Base-by-base conservation (phyloP, 2,329 filamentous ascomycete genomes). In the Phyllosticta citriasiana region DNA sequence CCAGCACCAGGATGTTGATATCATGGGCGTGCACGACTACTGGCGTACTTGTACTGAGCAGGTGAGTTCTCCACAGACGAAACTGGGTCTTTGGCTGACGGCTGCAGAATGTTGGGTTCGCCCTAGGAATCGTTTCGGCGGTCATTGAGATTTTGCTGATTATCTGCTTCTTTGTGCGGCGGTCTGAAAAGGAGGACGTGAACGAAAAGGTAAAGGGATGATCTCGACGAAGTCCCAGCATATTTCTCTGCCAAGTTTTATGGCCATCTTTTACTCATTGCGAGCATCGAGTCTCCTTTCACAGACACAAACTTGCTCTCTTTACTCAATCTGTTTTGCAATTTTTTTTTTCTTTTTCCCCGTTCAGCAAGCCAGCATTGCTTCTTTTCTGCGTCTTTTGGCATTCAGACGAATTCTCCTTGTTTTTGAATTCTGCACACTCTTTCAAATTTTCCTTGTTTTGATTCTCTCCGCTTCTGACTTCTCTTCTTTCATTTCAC, bases 11-110 rank as follows among this genome's bases (percentile, higher is more conserved):
- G 10, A 9, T n/a, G 57, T 52, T 2, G 24, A 35, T 1, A 25
- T 61, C 12, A 22, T 14, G 24, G 60, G 60, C 19, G 26, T 4
- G 24, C 16, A 19, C 6, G 56, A 59, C 35, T 50, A 55, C 40
- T 24, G 27, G 16, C 19, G 53, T 14, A 55, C 57, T 61, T 52
- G 66, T 62, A 33, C 61, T 60, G 27, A 68, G 53, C 19, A 65
- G 60, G 60, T 61, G 33, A 57, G 60, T 57, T 30, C 8, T 52
- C 19, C 19, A 7, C 4, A 5, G 26, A 9, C 14, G 0, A 19
- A 24, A 24, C 25, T 35, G 8, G 2, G 5, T 6, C 24, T 55
- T 7, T 52, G 35, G 53, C 59, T 57, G n/a, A 53, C 26, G 12
- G 2, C 19, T 55, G 30, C 55, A 61, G 60, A 57, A 25, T 19